Evolutionary conservation across 306 rosid genomes (phyloP).

Genomic region (Fragaria nilgerrensis): DNA sequence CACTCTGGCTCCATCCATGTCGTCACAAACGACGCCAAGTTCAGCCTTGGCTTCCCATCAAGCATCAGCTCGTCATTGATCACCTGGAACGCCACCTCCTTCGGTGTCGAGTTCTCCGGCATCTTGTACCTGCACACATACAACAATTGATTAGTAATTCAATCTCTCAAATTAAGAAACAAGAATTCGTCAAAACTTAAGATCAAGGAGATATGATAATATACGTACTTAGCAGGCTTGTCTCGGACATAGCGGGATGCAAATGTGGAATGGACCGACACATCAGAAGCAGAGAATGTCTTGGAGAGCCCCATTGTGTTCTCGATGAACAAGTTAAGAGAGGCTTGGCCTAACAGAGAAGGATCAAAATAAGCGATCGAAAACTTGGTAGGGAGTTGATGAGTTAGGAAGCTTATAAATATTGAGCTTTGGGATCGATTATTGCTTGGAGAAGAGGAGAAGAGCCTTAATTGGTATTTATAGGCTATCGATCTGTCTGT

Average conservation of each 20-base stretch:
- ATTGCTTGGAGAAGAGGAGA: constrained; percentile 17
- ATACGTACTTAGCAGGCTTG: constrained; percentile 28
- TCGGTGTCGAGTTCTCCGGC: constrained; percentile 59
- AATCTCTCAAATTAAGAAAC: not conserved
- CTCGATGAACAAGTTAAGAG: not conserved
- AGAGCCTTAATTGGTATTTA: constrained; percentile 2
- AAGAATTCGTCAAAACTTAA: not conserved
- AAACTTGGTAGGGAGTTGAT: not conserved
- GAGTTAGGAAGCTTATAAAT: not conserved
- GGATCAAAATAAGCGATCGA: not conserved
- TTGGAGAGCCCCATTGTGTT: constrained; percentile 30
- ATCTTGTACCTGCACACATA: constrained; percentile 28
- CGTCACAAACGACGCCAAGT: constrained; percentile 80
- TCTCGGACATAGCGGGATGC: constrained; percentile 44
- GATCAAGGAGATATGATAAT: not conserved
- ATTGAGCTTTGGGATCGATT: not conserved
- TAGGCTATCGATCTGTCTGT: not conserved
- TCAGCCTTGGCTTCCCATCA: constrained; percentile 62
- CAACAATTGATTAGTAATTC: not conserved
- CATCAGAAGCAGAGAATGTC: constrained; percentile 35
- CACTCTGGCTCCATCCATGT: constrained; percentile 86
- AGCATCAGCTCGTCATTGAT: constrained; percentile 63
- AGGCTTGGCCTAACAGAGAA: not conserved
- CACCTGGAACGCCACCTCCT: constrained; percentile 54
- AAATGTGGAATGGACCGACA: constrained; percentile 34